phyloP scores from a whole-genome alignment of 2,329 filamentous ascomycete species.

The Cordyceps tenuipes region DNA sequence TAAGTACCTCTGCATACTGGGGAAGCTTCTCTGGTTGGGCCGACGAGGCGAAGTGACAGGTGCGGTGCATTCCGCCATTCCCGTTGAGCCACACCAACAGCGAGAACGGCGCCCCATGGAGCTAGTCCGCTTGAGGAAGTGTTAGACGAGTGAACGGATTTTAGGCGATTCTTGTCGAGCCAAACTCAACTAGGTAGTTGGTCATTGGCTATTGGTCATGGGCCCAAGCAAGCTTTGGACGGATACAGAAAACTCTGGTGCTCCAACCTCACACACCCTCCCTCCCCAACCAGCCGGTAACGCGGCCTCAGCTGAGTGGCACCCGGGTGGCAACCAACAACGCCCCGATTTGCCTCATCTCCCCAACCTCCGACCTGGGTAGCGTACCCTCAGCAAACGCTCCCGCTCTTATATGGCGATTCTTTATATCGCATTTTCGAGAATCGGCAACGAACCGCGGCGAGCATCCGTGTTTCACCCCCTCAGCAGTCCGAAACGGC shows the following conservation, averaged over 20 bases:
- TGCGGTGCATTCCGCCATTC: slow-evolving; percentile 10
- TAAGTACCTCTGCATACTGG: background rate
- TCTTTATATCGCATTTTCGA: slow-evolving; percentile 1
- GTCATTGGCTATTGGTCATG: too few species aligned
- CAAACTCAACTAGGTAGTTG: too few species aligned
- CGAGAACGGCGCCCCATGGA: background rate
- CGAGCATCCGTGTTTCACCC: background rate
- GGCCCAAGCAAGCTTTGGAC: background rate
- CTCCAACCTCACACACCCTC: background rate
- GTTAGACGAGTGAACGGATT: slow-evolving; percentile 4
- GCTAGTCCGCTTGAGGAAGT: slow-evolving; percentile 4
- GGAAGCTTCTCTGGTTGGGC: background rate
- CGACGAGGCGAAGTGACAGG: slow-evolving; percentile 4
- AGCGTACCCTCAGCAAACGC: slow-evolving; percentile 1
- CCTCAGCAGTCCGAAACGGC: background rate
- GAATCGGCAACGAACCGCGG: slow-evolving; percentile 5
- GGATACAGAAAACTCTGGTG: background rate
- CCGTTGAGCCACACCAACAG: background rate
- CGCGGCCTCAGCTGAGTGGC: slow-evolving; percentile 9
- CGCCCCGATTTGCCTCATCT: background rate
- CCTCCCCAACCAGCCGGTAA: background rate
- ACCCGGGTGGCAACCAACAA: background rate
- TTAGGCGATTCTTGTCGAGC: too few species aligned
- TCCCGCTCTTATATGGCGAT: background rate
- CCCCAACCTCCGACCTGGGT: background rate